Conservation (phyloP, 352 stramenopile species). For the Globisporangium uncinulatum region DNA sequence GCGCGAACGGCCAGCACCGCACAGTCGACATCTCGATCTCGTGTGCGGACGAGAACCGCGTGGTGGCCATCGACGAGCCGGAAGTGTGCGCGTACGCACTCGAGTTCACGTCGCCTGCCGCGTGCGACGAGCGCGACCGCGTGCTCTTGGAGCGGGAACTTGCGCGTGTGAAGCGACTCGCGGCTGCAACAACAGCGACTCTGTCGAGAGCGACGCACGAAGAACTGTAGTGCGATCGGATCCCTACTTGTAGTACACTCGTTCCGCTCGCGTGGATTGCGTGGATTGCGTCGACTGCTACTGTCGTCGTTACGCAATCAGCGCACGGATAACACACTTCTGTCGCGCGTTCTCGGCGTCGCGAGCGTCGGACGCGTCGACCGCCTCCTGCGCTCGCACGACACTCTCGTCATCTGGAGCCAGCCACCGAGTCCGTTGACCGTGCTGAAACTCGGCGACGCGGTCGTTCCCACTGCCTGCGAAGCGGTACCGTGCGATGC, state of each 20-base stretch:
- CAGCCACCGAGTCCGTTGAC: constrained; percentile 46
- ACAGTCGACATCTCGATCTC: constrained; percentile 62
- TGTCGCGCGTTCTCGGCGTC: constrained; percentile 5
- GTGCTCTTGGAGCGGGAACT: constrained; percentile 8
- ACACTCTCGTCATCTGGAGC: constrained; percentile 32
- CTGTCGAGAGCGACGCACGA: constrained; percentile 1
- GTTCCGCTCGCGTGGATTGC: too few relatives aligned
- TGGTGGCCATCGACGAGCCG: constrained; percentile 86
- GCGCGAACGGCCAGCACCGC: constrained; percentile 78
- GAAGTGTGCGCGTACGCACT: constrained; percentile 90
- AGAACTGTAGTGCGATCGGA: constrained; percentile 7
- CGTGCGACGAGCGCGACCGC: constrained; percentile 29
- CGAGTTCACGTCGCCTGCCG: constrained; percentile 64
- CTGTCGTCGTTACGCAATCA: constrained; percentile 9
- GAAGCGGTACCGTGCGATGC: constrained; percentile 39
- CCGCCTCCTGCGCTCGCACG: constrained; percentile 7
- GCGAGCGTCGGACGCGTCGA: constrained; percentile 7
- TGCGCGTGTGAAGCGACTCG: constrained; percentile 2
- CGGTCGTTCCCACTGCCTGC: constrained; percentile 20
- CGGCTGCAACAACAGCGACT: not conserved
- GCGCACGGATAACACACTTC: constrained; percentile 5
- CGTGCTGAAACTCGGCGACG: constrained; percentile 29
- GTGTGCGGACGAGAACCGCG: constrained; percentile 68
- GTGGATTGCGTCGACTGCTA: too few relatives aligned
- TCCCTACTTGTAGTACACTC: not conserved